Base-by-base conservation (phyloP, 495 filamentous ascomycete genomes). In the Schizothecium vesticola region DNA sequence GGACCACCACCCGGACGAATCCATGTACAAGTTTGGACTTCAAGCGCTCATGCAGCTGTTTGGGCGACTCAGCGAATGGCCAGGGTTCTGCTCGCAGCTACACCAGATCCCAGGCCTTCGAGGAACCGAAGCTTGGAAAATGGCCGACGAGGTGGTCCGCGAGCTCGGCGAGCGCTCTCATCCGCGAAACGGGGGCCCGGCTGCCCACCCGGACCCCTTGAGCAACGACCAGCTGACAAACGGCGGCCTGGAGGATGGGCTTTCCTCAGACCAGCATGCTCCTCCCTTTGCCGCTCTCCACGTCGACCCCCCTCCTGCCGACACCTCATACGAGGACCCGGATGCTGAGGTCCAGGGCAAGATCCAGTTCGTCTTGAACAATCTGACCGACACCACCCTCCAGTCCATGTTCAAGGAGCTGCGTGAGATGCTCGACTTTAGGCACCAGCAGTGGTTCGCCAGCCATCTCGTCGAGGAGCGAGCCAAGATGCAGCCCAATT, bases 21-120 rank as follows among this genome's bases (percentile, higher is more conserved):
- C 90, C 0, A 98, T 99, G 95, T 98, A 93, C 81, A 97, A 97
- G 71, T 99, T 99, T 75, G 95, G 95, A 1, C 85, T 98, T n/a
- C 94, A 98, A 75, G 96, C 95, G 9, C 88, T 99, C 33, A 88
- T 97, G 66, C 92, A 97, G 74, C 86, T 97, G 63, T 87, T 90
- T 58, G 82, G 85, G 31, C 88, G 93, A 57, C 85, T 99, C n/a
- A 84, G 85, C 5, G 95, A 98, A 72, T 98, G 96, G 95, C 90
- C 91, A 8, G 90, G 88, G 5, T 95, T 97, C 75, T 97, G 94
- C 76, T 86, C 89, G 59, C 84, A 91, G 33, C 84, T 99, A 10
- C 79, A 94, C 23, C 88, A 91, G 67, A 90, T 97, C 28, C 90
- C 92, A 0, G 88, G 86, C 22, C 81, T 99, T 56, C 91, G 90